Evolutionary conservation across 2,329 filamentous ascomycete genomes (phyloP).

Genomic region (Exutisphaerella laricina): DNA sequence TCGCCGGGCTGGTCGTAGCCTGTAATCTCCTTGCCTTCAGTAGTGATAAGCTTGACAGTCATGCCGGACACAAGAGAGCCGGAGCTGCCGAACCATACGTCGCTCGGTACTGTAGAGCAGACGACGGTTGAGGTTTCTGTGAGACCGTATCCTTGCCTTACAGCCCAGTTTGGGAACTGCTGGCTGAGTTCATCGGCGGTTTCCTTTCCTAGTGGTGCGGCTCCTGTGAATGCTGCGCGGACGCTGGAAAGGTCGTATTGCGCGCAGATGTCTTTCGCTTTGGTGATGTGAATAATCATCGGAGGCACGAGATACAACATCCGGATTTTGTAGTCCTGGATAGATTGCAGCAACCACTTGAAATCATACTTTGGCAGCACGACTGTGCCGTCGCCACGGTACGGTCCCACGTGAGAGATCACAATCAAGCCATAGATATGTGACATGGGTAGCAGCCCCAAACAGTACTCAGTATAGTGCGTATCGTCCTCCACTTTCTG

Average conservation of each 20-base stretch:
- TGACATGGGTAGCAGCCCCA: conserved; percentile 72
- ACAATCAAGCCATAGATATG: conserved; percentile 77
- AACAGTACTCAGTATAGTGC: conserved; percentile 47
- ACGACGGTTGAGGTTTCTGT: conserved; percentile 74
- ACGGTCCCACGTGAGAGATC: conserved; percentile 59
- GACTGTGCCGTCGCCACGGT: conserved; percentile 66
- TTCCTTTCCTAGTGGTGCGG: conserved; percentile 70
- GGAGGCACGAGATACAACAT: conserved; percentile 69
- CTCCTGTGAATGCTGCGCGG: conserved; percentile 62
- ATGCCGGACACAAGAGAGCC: conserved; percentile 63
- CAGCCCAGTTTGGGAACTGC: conserved; percentile 58
- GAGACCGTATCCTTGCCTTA: conserved; percentile 63
- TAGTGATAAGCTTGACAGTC: conserved; percentile 60
- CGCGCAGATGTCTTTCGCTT: conserved; percentile 54
- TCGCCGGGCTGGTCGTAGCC: conserved; percentile 72
- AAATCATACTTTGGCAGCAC: conserved; percentile 74
- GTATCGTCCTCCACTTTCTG: conserved; percentile 18
- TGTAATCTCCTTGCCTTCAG: conserved; percentile 65
- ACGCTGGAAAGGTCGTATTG: conserved; percentile 70
- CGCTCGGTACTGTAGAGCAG: conserved; percentile 52
- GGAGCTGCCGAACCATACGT: conserved; percentile 66
- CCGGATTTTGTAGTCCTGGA: conserved; percentile 64
- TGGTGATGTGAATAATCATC: conserved; percentile 71
- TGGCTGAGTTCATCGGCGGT: conserved; percentile 59
- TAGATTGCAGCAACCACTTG: conserved; percentile 54